A percentile compares a stretch with the other conserved stretches of the same genome.
Conservation (phyloP, 768 basidiomycete species). For the Artomyces pyxidatus region DNA sequence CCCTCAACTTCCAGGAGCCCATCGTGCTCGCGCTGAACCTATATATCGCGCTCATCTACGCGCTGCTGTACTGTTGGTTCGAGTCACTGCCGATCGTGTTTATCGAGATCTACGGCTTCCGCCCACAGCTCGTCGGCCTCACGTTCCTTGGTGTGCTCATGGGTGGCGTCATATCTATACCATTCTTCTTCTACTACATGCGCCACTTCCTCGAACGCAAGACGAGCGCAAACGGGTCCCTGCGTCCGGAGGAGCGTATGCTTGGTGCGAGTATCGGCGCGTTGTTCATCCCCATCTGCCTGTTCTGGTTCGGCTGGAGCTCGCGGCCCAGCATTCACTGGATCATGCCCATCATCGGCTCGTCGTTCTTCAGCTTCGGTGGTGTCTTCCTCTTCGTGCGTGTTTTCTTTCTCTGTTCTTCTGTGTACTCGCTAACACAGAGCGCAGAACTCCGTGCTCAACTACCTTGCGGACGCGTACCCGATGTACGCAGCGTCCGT, state of each 20-base stretch:
- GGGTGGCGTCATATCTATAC: not conserved
- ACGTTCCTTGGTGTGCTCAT: slow-evolving; percentile 19
- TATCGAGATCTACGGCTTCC: slow-evolving; percentile 24
- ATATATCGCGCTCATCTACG: slow-evolving; percentile 24
- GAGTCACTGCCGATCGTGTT: slow-evolving; percentile 25
- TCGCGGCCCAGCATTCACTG: slow-evolving; percentile 21
- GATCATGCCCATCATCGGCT: slow-evolving; percentile 26
- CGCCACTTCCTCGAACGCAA: not conserved
- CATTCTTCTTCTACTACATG: not conserved
- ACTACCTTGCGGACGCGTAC: slow-evolving; percentile 24
- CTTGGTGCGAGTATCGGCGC: not conserved
- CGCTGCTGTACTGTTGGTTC: slow-evolving; percentile 24
- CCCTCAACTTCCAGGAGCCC: slow-evolving; percentile 21
- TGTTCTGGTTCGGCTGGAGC: slow-evolving; percentile 27
- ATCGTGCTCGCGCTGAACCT: slow-evolving; percentile 22
- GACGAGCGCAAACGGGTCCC: not conserved
- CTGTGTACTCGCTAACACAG: not conserved
- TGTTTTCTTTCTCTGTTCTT: slow-evolving; percentile 24
- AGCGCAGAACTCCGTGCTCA: slow-evolving; percentile 14
- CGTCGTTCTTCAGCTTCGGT: slow-evolving; percentile 22
- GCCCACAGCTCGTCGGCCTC: slow-evolving; percentile 20
- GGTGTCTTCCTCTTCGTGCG: slow-evolving; percentile 21
- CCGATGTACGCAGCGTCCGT: slow-evolving; percentile 23
- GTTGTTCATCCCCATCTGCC: not conserved
- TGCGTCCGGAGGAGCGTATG: not conserved